Conservation (phyloP, 2,329 filamentous ascomycete genomes). For the Monosporascus sp. region DNA sequence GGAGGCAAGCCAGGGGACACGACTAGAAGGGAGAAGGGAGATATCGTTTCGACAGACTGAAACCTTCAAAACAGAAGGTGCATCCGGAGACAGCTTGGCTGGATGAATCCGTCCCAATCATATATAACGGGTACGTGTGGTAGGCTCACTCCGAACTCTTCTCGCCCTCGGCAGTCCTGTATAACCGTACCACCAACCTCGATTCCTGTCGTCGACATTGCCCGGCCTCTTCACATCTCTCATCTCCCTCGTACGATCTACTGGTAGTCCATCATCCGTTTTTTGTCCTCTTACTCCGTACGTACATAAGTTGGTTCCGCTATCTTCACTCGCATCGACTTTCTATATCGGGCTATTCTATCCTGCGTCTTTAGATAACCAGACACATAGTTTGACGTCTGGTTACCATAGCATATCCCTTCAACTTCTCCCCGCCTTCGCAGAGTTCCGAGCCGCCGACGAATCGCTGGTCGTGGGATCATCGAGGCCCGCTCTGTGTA, state of each 20-base stretch:
- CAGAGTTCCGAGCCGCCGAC: neutral
- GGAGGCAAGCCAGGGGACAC: neutral
- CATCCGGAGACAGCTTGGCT: neutral
- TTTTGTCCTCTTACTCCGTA: neutral
- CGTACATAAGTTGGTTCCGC: neutral
- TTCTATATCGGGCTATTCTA: neutral
- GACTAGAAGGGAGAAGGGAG: neutral
- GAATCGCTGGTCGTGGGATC: too few species aligned
- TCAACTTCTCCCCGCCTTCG: neutral
- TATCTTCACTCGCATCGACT: neutral
- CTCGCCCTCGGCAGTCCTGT: neutral
- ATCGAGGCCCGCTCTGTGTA: neutral
- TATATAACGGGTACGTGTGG: neutral
- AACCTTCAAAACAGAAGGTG: constrained; percentile 1
- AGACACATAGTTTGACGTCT: too few species aligned
- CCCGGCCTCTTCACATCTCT: constrained; percentile 8
- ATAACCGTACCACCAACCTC: neutral
- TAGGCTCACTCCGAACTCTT: neutral
- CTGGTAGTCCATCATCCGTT: neutral
- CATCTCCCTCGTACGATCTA: neutral
- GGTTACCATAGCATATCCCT: neutral
- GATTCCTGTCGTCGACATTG: constrained; percentile 8
- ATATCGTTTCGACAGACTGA: neutral
- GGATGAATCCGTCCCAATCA: neutral
- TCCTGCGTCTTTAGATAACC: too few species aligned